Conservation (phyloP, 2,329 filamentous ascomycete genomes). For the Diplodia mutila region DNA sequence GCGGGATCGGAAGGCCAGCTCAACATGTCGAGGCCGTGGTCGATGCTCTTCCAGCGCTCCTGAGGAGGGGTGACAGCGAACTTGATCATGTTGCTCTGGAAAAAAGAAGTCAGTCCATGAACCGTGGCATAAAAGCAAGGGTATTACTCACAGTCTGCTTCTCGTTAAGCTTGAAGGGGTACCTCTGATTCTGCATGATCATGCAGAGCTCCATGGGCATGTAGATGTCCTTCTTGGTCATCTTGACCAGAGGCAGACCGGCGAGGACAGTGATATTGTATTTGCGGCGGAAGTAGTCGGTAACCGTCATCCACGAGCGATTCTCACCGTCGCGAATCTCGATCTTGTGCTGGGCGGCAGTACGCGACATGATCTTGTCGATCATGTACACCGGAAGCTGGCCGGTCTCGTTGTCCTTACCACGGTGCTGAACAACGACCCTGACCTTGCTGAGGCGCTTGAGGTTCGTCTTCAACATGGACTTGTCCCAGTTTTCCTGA, state of each 20-base stretch:
- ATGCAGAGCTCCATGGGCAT: slow-evolving; percentile 61
- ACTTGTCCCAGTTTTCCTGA: slow-evolving; percentile 28
- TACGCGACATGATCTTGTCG: slow-evolving; percentile 51
- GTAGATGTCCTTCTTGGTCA: slow-evolving; percentile 58
- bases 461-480: slow-evolving; percentile 40
- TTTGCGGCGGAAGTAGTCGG: slow-evolving; percentile 57
- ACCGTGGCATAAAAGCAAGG: slow-evolving; percentile 32
- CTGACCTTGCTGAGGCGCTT: slow-evolving; percentile 48
- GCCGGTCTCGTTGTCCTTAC: slow-evolving; percentile 29
- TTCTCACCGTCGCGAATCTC: slow-evolving; percentile 61
- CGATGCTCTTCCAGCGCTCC: slow-evolving; percentile 70
- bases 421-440: slow-evolving; percentile 47
- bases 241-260: slow-evolving; percentile 60
- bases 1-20: slow-evolving; percentile 71
- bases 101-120: neutral
- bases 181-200: slow-evolving; percentile 60
- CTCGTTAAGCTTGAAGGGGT: slow-evolving; percentile 62
- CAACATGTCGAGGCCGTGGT: slow-evolving; percentile 67
- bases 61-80: slow-evolving; percentile 81
- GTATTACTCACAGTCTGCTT: slow-evolving; percentile 62
- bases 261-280: slow-evolving; percentile 56
- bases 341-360: slow-evolving; percentile 51
- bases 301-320: slow-evolving; percentile 52
- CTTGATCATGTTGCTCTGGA: slow-evolving; percentile 76
- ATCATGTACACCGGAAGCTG: slow-evolving; percentile 53